Evolutionary conservation across 768 basidiomycete species (phyloP), one percentile per base, ranked within the genome.

Genomic region (Tricholoma matsutake): DNA sequence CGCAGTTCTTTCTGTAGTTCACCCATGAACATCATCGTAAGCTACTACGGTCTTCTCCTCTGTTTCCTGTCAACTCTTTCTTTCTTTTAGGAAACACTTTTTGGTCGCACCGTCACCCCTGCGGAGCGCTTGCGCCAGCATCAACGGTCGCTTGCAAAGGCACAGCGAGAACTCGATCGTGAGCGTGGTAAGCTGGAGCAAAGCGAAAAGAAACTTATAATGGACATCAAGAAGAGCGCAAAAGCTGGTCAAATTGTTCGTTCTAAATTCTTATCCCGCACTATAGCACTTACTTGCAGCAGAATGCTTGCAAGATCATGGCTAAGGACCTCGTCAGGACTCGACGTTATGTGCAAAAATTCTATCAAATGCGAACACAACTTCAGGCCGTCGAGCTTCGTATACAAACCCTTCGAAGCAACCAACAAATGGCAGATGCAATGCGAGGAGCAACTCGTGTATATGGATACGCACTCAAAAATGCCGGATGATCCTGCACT

Each of bases 221-320:
- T 79, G 69, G 97, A 98, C 71, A 99, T 98, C 71, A 98, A 93
- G 85, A 94, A 91, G 77, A 94, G 90, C 64, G 97, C 97, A 34
- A 96, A 97, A 73, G 83, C 87, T 54, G 96, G 96, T 34, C 96
- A 99, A 78, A 86, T 98, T 82, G 96, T 97, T 68, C 61, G 81
- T 71, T 61, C 41, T 60, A 22, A 49, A 45, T 53, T 31, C 52
- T 55, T 16, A 54, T 43, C 34, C 59, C 60, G 56, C 49, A 55
- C 11, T 11, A 22, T 56, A 63, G 57, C 65, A 64, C 69, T 65
- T 61, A 58, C 60, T 62, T 62, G 62, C 59, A 61, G 59, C 75
- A 98, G 96, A 94, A 94, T 72, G 94, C 96, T 20, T 98, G 96
- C 81, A 98, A 98, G 82, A 91, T 98, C 65, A 97, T 98, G 91